Evolutionary conservation across 108 stramenopile species (phyloP).

Genomic region (Bacterosira constricta): DNA sequence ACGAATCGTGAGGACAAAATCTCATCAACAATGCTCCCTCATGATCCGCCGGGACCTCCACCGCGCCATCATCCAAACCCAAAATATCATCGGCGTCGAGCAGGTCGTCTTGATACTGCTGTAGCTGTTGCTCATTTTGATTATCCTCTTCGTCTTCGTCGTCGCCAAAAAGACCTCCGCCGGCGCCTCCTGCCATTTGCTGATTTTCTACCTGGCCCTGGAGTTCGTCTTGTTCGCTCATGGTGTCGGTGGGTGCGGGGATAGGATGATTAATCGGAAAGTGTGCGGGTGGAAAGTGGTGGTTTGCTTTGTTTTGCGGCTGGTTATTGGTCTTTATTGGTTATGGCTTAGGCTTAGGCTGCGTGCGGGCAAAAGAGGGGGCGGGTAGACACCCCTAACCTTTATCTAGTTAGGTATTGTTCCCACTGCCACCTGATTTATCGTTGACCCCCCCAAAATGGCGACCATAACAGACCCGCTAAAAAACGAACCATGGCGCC

Average conservation of each 20-base stretch:
- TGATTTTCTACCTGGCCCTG: slow-evolving; percentile 12
- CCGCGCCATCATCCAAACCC: slow-evolving; percentile 43
- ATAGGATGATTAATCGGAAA: too few species aligned
- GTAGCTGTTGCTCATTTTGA: slow-evolving; percentile 19
- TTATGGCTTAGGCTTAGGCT: too few species aligned
- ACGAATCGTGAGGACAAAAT: slow-evolving; percentile 92
- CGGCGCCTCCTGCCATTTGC: neutral
- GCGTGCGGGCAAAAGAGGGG: too few species aligned
- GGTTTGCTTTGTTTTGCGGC: too few species aligned
- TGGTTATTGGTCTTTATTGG: too few species aligned
- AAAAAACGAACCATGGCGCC: too few species aligned
- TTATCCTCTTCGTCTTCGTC: slow-evolving; percentile 70
- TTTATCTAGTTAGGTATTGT: too few species aligned
- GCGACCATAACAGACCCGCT: too few species aligned
- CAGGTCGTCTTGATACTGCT: slow-evolving; percentile 52
- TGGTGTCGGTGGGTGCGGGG: slow-evolving; percentile 12
- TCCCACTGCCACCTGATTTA: too few species aligned
- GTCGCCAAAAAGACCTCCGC: slow-evolving; percentile 44
- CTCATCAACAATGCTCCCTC: slow-evolving; percentile 76
- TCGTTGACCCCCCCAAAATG: too few species aligned
- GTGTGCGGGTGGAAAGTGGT: too few species aligned
- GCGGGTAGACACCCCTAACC: too few species aligned
- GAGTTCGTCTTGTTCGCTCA: slow-evolving; percentile 29
- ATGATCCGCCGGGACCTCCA: neutral
- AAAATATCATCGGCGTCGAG: slow-evolving; percentile 72